phyloP scores from a whole-genome alignment of 345 rosid genomes.

The Linum lewisii region DNA sequence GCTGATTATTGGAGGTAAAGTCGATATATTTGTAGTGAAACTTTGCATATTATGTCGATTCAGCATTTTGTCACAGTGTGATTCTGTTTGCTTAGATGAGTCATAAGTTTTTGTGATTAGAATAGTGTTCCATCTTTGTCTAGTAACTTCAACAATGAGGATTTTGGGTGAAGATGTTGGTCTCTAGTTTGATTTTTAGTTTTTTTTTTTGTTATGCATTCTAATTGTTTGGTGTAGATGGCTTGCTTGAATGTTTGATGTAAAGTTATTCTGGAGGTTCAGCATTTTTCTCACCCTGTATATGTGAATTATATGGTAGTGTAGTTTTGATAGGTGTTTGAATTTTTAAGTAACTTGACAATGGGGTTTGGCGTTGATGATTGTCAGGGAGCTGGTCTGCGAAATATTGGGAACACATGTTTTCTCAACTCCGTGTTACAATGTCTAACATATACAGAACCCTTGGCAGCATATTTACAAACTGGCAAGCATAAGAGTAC shows the following conservation, averaged over 20 bases:
- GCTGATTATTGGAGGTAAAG: too few relatives aligned
- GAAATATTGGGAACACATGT: conserved; percentile 95
- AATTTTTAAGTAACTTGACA: conserved; percentile 5
- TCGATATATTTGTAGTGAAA: too few relatives aligned
- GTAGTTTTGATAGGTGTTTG: too few relatives aligned
- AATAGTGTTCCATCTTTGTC: too few relatives aligned
- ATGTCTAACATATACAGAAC: conserved; percentile 92
- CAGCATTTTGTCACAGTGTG: too few relatives aligned
- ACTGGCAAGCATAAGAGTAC: conserved; percentile 68
- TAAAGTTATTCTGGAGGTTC: too few relatives aligned
- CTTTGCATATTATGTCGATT: too few relatives aligned
- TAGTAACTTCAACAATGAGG: too few relatives aligned
- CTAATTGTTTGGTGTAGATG: neutral
- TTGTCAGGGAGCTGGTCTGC: conserved; percentile 89
- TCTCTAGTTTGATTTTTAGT: neutral
- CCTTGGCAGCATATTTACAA: conserved; percentile 80
- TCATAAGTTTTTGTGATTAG: too few relatives aligned
- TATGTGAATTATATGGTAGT: neutral
- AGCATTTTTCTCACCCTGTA: neutral
- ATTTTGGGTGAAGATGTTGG: too few relatives aligned
- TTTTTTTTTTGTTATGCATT: neutral
- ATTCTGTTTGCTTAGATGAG: too few relatives aligned
- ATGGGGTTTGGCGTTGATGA: conserved; percentile 5
- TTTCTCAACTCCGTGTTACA: conserved; percentile 91
- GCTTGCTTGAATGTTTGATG: neutral